Percentiles rank a stretch among this genome's conserved stretches.
phyloP scores from a whole-genome alignment of 768 basidiomycete species.

The Psilocybe cyanescens region DNA sequence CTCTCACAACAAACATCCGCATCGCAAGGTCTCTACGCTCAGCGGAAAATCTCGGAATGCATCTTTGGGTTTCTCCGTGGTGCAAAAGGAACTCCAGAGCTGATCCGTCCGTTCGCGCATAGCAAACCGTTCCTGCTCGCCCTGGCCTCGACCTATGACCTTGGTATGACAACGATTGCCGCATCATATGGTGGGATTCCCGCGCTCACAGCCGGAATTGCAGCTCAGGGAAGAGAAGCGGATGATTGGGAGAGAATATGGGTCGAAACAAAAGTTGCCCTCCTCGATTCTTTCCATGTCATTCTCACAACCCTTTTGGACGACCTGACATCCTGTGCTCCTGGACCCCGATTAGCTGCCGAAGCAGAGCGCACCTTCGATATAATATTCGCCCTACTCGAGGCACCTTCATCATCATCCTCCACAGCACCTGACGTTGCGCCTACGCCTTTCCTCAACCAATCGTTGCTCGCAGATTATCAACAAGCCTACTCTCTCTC shows the following conservation, averaged over 20 bases:
- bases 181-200: constrained; percentile 63
- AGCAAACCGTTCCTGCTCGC: constrained; percentile 56
- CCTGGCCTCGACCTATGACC: constrained; percentile 63
- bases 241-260: constrained; percentile 76
- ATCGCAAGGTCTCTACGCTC: constrained; percentile 58
- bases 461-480: constrained; percentile 71
- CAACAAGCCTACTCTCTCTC: constrained; percentile 68
- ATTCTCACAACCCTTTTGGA: constrained; percentile 53
- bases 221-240: constrained; percentile 31
- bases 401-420: constrained; percentile 41
- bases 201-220: constrained; percentile 28
- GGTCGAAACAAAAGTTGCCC: constrained; percentile 72
- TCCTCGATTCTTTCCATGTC: constrained; percentile 72
- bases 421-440: constrained; percentile 20
- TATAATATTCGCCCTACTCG: constrained; percentile 61
- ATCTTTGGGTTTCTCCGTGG: constrained; percentile 57
- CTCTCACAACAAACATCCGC: constrained; percentile 40
- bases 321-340: constrained; percentile 44
- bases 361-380: constrained; percentile 61
- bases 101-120: constrained; percentile 56
- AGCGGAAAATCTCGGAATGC: constrained; percentile 67
- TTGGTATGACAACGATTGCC: constrained; percentile 57
- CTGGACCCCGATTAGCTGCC: constrained; percentile 43
- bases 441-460: constrained; percentile 65
- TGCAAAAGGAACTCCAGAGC: constrained; percentile 42